Evolutionary conservation across 495 filamentous ascomycete genomes (phyloP), one percentile per base, ranked within the genome.

Genomic region (Podospora didyma): DNA sequence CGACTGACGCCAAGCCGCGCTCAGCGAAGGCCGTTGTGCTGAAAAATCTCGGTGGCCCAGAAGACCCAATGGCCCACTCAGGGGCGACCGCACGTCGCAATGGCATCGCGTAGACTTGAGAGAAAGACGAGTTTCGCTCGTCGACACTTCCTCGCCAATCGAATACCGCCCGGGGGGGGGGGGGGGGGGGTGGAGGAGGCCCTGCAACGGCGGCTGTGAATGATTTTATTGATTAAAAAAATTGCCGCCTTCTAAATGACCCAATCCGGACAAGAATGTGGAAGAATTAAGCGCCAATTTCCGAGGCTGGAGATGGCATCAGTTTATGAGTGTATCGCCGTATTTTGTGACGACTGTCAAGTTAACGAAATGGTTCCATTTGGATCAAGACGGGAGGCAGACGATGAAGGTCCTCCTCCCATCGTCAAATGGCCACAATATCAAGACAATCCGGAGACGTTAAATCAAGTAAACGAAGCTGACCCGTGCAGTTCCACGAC

Each of bases 91-190:
- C n/a, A 20, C 35, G 50, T 45, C 56, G 39, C 46, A 57, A 50
- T 63, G 54, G 65, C 65, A 50, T 67, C 48, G 62, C 60, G 65
- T 65, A 50, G 59, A 65, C 65, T 51, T 31, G 14, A 20, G 48
- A 59, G 19, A 34, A 14, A 23, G 51, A 57, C 31, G 28, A 49
- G 28, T 22, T 50, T 26, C 46, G 41, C 34, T 56, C 24, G 65
- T 65, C 62, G 55, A 67, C 62, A 58, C 57, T 62, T 67, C 65
- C 57, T 67, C 65, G 57, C 65, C 57, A 60, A 56, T 23, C 46
- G 46, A 46, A 44, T 14, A 24, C 45, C 21, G 41, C 20, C 51
- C 39, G n/a, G 44, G 44, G 24, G n/a, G n/a, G n/a, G n/a, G n/a
- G n/a, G n/a, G n/a, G n/a, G n/a, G n/a, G n/a, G n/a, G n/a, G n/a